Conservation (phyloP, 1,139 yeast genomes). For the Candida dubliniensis region DNA sequence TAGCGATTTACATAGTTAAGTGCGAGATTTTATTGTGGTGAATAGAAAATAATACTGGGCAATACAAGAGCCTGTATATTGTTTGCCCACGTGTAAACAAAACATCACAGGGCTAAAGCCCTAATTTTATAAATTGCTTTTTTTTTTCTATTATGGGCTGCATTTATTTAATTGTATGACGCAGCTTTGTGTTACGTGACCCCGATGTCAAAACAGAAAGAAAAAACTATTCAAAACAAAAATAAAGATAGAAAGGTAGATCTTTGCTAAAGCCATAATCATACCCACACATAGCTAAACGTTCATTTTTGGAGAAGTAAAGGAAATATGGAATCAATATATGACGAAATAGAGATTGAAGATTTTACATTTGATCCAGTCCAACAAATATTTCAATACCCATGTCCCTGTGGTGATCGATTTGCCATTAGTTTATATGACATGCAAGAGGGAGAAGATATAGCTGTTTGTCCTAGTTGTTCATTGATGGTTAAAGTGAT, state of each 20-base stretch:
- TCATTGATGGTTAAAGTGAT: slow-evolving; percentile 90
- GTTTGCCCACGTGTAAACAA: neutral
- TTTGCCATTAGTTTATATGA: slow-evolving; percentile 88
- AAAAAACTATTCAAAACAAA: neutral
- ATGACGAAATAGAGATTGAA: slow-evolving; percentile 95
- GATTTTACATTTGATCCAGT: slow-evolving; percentile 88
- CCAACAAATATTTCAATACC: slow-evolving; percentile 82
- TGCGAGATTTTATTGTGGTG: neutral
- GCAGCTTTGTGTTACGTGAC: no score
- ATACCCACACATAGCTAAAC: no score
- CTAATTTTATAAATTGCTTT: neutral
- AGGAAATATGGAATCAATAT: slow-evolving; percentile 53
- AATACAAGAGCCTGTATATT: slow-evolving; percentile 3
- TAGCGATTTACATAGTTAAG: slow-evolving; percentile 2
- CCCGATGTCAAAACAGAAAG: neutral
- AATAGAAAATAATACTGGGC: neutral
- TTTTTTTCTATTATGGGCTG: no score
- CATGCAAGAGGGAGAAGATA: slow-evolving; percentile 84
- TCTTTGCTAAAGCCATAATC: no score
- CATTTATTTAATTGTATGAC: no score
- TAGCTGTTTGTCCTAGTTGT: slow-evolving; percentile 96
- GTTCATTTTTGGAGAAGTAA: neutral
- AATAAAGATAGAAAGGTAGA: no score
- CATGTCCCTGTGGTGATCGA: slow-evolving; percentile 97
- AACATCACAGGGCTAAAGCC: slow-evolving; percentile 1